Evolutionary conservation across 1,139 yeast species (phyloP).

Genomic region (Saccharomyces pastorianus): DNA sequence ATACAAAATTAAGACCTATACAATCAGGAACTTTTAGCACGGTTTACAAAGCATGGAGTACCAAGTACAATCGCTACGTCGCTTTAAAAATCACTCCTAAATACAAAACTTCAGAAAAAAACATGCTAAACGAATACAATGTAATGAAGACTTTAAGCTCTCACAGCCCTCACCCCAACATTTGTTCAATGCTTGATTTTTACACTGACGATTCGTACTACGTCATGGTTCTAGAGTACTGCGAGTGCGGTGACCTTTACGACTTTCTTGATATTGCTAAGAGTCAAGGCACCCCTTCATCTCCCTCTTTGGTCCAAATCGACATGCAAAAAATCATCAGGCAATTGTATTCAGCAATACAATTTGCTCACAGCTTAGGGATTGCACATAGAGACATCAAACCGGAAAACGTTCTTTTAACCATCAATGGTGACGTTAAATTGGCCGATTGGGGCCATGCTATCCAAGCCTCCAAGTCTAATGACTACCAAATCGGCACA

Average conservation of each 20-base stretch:
- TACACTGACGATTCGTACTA: conserved; percentile 46
- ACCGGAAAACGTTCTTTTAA: conserved; percentile 74
- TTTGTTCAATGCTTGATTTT: conserved; percentile 61
- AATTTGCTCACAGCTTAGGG: conserved; percentile 60
- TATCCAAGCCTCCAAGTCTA: conserved; percentile 48
- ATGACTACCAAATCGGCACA: conserved; percentile 81
- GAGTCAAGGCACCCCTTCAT: conserved; percentile 11
- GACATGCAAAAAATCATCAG: conserved; percentile 44
- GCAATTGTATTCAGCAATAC: conserved; percentile 66
- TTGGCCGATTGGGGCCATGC: conserved; percentile 88
- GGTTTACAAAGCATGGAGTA: conserved; percentile 19
- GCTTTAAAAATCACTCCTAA: conserved; percentile 27
- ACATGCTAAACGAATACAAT: conserved; percentile 20
- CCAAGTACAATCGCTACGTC: conserved; percentile 16
- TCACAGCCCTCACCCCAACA: conserved; percentile 27
- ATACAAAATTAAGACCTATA: conserved; percentile 14
- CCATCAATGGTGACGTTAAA: conserved; percentile 60
- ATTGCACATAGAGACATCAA: conserved; percentile 81
- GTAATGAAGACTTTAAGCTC: conserved; percentile 20
- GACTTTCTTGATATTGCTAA: conserved; percentile 44
- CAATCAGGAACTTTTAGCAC: conserved; percentile 24
- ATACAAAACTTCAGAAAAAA: conserved; percentile 10
- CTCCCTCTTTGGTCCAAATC: conserved; percentile 39
- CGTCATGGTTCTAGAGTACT: conserved; percentile 72
- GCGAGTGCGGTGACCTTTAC: conserved; percentile 80